These are phyloP conservation scores for Talaromyces sp. DNA, from an alignment of 2,329 filamentous ascomycete species.

Conservation along the genomic window DNA sequence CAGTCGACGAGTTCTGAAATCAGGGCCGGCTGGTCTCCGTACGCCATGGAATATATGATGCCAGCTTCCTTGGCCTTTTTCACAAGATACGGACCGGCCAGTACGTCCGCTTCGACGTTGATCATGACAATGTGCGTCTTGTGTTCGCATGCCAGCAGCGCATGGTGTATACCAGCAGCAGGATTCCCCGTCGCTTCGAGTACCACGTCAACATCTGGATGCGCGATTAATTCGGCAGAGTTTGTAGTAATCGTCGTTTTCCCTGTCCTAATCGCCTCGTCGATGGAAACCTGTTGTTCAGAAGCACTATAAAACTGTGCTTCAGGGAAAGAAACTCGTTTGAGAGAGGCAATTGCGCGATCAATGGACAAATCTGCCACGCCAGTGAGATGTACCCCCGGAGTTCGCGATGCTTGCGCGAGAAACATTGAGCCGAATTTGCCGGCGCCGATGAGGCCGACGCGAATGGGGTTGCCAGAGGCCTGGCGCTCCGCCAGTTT, in stretches of 20 bases:
- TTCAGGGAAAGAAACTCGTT: background rate
- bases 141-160: background rate
- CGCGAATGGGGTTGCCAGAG: background rate
- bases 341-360: background rate
- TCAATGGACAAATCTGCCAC: background rate
- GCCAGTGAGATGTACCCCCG: background rate
- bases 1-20: background rate
- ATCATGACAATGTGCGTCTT: conserved; percentile 1
- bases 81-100: background rate
- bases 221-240: background rate
- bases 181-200: background rate
- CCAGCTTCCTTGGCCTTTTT: background rate
- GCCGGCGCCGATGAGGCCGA: background rate
- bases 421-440: background rate
- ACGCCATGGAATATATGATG: background rate
- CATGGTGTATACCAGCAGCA: background rate
- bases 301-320: background rate
- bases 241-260: background rate
- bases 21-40: background rate
- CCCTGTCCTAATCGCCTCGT: background rate
- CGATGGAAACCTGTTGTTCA: background rate
- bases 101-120: background rate
- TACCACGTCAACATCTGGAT: background rate
- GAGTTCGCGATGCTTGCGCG: background rate
- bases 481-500: background rate